Percentiles rank a stretch among this genome's conserved stretches.
Evolutionary conservation across 2,329 filamentous ascomycete genomes (phyloP).

Genomic region (Aphanoascus verrucosus): DNA sequence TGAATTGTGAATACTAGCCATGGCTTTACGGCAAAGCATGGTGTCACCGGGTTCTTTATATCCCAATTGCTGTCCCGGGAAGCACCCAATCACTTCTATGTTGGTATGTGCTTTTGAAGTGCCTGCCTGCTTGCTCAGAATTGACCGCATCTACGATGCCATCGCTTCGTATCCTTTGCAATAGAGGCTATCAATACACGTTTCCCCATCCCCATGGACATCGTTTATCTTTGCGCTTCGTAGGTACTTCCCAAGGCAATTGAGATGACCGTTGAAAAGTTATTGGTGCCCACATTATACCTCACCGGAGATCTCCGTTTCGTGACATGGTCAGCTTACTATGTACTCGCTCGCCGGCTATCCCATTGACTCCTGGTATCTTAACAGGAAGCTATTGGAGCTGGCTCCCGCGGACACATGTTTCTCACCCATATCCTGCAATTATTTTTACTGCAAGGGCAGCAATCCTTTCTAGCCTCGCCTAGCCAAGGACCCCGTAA

Average conservation of each 20-base stretch:
- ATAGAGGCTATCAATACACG: too few species aligned
- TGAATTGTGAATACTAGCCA: too few species aligned
- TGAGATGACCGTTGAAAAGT: neutral
- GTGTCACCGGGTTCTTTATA: too few species aligned
- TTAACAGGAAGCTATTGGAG: neutral
- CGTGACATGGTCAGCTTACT: neutral
- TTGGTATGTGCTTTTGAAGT: too few species aligned
- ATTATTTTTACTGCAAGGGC: neutral
- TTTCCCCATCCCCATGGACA: neutral
- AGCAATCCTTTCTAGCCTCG: neutral
- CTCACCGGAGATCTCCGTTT: neutral
- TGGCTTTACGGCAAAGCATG: too few species aligned
- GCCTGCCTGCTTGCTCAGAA: too few species aligned
- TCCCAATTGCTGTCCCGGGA: too few species aligned
- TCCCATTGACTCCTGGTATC: neutral
- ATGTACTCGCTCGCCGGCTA: neutral
- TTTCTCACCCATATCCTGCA: neutral
- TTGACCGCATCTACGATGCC: too few species aligned
- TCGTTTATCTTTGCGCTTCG: neutral
- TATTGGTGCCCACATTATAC: neutral
- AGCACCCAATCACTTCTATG: too few species aligned
- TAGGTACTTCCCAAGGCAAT: neutral
- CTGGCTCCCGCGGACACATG: neutral
- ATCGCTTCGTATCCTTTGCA: too few species aligned
- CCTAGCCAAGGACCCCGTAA: neutral